These are phyloP conservation scores for Pythium grandisporangium DNA, from an alignment of 352 stramenopile species.

Conservation along the genomic window DNA sequence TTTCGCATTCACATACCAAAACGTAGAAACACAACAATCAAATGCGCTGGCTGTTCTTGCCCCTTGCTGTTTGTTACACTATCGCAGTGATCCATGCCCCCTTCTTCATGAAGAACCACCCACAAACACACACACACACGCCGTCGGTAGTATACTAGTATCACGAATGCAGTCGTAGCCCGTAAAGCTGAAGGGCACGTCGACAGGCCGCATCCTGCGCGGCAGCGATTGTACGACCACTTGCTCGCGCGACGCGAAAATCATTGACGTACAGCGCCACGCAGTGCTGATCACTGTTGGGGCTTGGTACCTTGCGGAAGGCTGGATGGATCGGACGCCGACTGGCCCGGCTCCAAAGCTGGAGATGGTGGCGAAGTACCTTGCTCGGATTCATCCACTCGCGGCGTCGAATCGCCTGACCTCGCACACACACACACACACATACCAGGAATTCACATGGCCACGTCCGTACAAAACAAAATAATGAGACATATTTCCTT, in stretches of 20 bases:
- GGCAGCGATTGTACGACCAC: constrained; percentile 53
- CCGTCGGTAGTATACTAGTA: no score
- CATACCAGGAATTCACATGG: no score
- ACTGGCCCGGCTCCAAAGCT: constrained; percentile 31
- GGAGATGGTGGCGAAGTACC: constrained; percentile 52
- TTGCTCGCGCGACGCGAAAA: constrained; percentile 43
- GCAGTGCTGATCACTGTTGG: constrained; percentile 27
- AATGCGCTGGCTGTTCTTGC: no score
- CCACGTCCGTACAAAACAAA: not conserved
- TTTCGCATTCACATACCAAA: no score
- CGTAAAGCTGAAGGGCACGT: constrained; percentile 53
- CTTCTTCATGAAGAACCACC: no score
- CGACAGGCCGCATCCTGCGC: constrained; percentile 65
- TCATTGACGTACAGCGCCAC: constrained; percentile 65
- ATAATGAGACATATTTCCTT: no score
- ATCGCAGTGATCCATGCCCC: no score
- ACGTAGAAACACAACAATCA: no score
- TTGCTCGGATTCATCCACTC: constrained; percentile 81
- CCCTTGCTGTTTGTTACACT: no score
- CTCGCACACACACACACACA: not conserved
- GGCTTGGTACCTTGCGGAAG: constrained; percentile 32
- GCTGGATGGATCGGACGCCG: constrained; percentile 24
- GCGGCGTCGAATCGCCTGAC: constrained; percentile 50
- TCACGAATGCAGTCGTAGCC: constrained; percentile 40
- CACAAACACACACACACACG: constrained; percentile 2